phyloP scores from a whole-genome alignment of 495 filamentous ascomycete species.

The Aspergillus funiculosus region DNA sequence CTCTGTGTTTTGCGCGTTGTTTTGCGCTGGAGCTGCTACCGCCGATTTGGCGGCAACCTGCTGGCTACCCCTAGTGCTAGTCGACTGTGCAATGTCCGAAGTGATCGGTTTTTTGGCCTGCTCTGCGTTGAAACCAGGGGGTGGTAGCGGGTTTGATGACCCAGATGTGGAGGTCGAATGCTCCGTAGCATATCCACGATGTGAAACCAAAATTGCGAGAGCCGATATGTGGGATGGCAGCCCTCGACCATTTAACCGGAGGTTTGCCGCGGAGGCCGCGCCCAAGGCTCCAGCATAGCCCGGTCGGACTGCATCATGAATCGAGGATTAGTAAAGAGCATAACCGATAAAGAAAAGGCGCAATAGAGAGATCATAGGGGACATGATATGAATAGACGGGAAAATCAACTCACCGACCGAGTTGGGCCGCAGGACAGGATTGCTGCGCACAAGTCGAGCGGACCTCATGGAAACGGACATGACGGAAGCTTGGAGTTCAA shows the following conservation, averaged over 20 bases:
- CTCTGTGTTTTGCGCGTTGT: constrained; percentile 38
- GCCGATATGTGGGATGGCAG: constrained; percentile 57
- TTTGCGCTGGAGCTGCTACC: constrained; percentile 38
- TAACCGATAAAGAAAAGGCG: neutral
- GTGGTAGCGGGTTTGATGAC: constrained; percentile 60
- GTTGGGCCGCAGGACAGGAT: constrained; percentile 30
- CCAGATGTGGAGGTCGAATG: constrained; percentile 50
- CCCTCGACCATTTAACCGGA: constrained; percentile 51
- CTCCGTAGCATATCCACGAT: constrained; percentile 65
- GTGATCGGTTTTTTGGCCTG: constrained; percentile 82
- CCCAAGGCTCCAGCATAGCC: constrained; percentile 34
- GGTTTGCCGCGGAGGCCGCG: constrained; percentile 41
- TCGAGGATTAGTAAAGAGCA: constrained; percentile 4
- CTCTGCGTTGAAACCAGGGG: constrained; percentile 89
- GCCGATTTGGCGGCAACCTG: constrained; percentile 23
- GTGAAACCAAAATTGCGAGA: constrained; percentile 60
- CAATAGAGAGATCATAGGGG: neutral
- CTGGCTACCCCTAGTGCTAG: constrained; percentile 20
- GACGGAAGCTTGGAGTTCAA: constrained; percentile 29
- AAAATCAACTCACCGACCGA: constrained; percentile 26
- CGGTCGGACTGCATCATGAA: constrained; percentile 27
- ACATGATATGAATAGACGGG: constrained; percentile 1
- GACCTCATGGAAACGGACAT: constrained; percentile 45
- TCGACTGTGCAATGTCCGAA: constrained; percentile 36
- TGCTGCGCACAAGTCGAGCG: constrained; percentile 39